Base-by-base conservation (phyloP, 2,329 filamentous ascomycete species). In the Colletotrichum somersetense region DNA sequence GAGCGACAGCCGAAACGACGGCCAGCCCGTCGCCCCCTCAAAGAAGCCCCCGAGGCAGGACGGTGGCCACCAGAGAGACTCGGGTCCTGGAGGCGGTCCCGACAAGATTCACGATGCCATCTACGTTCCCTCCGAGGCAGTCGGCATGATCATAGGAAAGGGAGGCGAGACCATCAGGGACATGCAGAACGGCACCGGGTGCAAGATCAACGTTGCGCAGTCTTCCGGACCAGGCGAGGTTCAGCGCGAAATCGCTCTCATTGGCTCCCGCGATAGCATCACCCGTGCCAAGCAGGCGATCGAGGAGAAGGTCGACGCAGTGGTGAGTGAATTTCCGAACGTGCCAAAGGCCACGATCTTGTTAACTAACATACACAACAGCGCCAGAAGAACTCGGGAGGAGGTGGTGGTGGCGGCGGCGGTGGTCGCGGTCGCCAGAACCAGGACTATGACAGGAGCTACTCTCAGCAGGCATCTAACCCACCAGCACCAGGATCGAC, bases 101-200 rank as follows among this genome's bases (percentile, higher is more conserved):
- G 92, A 93, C 76, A 96, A 95, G 84, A 88, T 93, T 77, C 95
- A 92, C 77, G 94, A 97, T 78, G 91, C 90, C 52, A 94, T 97
- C 74, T 91, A 90, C 76, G 94, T 97, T 12, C 95, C 95, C 16
- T 96, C 94, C 30, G 95, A 97, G 80, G 93, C 95, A 7, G 95
- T 97, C 66, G 95, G 95, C 73, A 97, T 97, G 95, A 97, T 97
- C 75, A 97, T 97, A 73, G 95, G 95, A 75, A 97, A 97, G 85
- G 93, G 94, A 68, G 95, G 95, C 75, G 95, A 97, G 83, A 97
- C 95, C 0, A 97, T 97, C 79, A 94, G 95, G 75, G 94, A 97
- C 76, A 97, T 97, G 92, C 95, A 97, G 81, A 92, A 91, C 78
- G 88, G 86, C 42, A 96, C 94, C 6, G 93, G 93, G 57, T 97